These are phyloP conservation scores for Candida stauntonica DNA, from an alignment of 805 yeast species.

Conservation along the genomic window DNA sequence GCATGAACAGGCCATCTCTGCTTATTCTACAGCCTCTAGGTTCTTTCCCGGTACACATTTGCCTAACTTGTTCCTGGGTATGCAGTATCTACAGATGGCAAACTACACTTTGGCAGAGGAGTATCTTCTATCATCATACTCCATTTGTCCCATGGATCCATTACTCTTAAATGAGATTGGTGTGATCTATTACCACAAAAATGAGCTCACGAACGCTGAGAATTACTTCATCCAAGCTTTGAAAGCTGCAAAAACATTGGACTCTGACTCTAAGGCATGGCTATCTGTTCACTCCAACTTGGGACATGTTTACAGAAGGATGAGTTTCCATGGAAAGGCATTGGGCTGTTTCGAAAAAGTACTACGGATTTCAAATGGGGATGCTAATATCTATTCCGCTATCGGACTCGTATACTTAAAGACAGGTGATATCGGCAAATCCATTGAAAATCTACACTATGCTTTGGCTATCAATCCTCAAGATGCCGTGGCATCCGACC, in stretches of 20 bases:
- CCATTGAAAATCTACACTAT: constrained; percentile 73
- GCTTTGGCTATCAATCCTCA: constrained; percentile 75
- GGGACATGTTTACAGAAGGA: constrained; percentile 81
- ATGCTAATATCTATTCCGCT: constrained; percentile 74
- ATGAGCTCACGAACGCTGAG: constrained; percentile 66
- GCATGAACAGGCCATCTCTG: constrained; percentile 96
- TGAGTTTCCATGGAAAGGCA: constrained; percentile 60
- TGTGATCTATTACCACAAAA: constrained; percentile 78
- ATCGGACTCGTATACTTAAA: constrained; percentile 80
- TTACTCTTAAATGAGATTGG: constrained; percentile 87
- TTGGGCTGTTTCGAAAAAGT: constrained; percentile 75
- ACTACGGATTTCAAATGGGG: constrained; percentile 60
- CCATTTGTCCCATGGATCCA: constrained; percentile 83
- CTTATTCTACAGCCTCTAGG: constrained; percentile 92
- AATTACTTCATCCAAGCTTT: constrained; percentile 65
- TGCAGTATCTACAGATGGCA: constrained; percentile 91
- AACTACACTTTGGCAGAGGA: constrained; percentile 82
- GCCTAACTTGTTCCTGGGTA: constrained; percentile 86
- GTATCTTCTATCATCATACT: constrained; percentile 69
- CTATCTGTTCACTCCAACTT: constrained; percentile 78
- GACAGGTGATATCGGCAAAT: constrained; percentile 54
- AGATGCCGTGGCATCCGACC: constrained; percentile 80
- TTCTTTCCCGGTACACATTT: constrained; percentile 87
- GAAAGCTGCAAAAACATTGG: constrained; percentile 59
- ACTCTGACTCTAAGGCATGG: constrained; percentile 81